Percentiles rank a stretch among this genome's conserved stretches.
Evolutionary conservation across 345 rosid species (phyloP).

Genomic region (Syzygium aqueum): DNA sequence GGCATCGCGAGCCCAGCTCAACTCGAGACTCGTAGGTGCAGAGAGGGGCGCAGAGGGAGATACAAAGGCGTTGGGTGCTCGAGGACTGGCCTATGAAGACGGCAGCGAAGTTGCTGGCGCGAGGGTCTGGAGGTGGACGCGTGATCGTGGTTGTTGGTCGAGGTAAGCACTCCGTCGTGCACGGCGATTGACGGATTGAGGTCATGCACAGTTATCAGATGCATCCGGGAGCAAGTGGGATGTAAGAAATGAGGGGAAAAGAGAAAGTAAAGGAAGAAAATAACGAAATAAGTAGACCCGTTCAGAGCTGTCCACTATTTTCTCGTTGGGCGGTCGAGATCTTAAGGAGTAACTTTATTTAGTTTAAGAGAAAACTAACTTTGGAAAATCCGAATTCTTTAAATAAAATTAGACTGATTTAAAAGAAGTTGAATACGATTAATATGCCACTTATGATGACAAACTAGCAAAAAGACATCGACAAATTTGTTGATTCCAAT

Average conservation of each 20-base stretch:
- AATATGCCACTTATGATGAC: neutral
- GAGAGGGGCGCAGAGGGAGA: neutral
- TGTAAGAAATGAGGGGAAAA: neutral
- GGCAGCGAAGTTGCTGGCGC: neutral
- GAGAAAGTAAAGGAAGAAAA: neutral
- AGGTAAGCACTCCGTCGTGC: neutral
- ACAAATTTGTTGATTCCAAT: neutral
- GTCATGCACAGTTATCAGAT: neutral
- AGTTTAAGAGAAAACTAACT: neutral
- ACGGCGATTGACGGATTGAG: neutral
- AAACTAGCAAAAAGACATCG: neutral
- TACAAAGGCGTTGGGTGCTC: neutral
- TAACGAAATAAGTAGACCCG: too few relatives aligned
- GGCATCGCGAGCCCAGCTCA: neutral
- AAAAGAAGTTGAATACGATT: neutral
- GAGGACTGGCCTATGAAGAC: neutral
- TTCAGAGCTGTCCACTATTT: too few relatives aligned
- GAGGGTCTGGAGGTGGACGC: fast-evolving
- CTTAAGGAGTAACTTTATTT: neutral
- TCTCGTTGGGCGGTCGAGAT: neutral
- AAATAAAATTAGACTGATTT: neutral
- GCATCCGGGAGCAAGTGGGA: neutral
- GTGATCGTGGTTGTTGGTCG: neutral
- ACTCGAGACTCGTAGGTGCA: neutral
- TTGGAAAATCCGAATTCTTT: neutral